Conservation (phyloP, 441 rosid genomes). For the Sinapis alba region DNA sequence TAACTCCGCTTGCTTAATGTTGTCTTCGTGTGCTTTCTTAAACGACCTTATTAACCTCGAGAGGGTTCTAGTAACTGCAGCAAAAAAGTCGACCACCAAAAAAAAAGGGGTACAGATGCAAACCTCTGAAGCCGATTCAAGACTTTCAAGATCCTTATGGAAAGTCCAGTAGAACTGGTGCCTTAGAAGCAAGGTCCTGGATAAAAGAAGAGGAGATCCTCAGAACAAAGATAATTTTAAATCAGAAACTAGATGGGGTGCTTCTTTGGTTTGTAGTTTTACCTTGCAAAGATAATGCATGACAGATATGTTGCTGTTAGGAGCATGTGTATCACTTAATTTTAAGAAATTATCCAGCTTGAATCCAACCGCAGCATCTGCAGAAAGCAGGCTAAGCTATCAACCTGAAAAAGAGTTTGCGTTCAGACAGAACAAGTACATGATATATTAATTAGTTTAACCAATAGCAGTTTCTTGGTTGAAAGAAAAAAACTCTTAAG, state of each 20-base stretch:
- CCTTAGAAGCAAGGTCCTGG: constrained; percentile 76
- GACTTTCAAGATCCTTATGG: constrained; percentile 76
- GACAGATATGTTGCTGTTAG: constrained; percentile 45
- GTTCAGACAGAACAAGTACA: not conserved
- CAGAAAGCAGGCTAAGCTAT: constrained; percentile 26
- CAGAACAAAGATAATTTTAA: no score
- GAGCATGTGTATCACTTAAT: constrained; percentile 81
- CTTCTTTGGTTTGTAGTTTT: not conserved
- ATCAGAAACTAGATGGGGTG: not conserved
- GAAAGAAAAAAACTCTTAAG: no score
- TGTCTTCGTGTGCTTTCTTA: constrained; percentile 90
- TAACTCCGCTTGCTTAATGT: constrained; percentile 54
- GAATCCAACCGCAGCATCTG: constrained; percentile 93
- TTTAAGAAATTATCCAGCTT: constrained; percentile 88
- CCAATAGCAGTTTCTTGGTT: constrained; percentile 98
- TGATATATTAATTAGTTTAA: constrained; percentile 38
- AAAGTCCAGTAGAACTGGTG: constrained; percentile 78
- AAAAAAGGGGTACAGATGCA: constrained; percentile 15
- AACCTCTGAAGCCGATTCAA: constrained; percentile 88
- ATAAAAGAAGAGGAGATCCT: constrained; percentile 11
- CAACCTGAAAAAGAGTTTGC: not conserved
- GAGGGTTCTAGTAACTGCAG: constrained; percentile 81
- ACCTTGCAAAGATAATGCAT: constrained; percentile 99
- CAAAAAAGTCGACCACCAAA: constrained; percentile 5
- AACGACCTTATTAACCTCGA: constrained; percentile 79